Evolutionary conservation across 148 eudicot genomes (phyloP).

Genomic region (Agrostemma githago): DNA sequence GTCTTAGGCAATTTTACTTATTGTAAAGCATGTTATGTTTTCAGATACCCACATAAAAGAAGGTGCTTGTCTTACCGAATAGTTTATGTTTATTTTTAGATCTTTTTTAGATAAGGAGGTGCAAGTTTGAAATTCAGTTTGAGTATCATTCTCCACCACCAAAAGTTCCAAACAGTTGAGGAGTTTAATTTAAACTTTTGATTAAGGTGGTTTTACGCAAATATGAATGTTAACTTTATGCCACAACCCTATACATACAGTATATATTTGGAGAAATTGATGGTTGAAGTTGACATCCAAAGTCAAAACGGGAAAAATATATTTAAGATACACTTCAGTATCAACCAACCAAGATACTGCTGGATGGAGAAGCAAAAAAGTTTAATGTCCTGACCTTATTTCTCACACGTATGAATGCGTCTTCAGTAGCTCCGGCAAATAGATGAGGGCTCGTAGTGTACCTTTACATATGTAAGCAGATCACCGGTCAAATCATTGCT

Average conservation of each 20-base stretch:
- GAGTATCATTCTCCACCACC: background rate
- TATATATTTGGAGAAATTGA: background rate
- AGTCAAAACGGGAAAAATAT: background rate
- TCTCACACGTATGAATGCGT: conserved; percentile 79
- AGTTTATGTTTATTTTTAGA: no score
- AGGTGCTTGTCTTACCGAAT: background rate
- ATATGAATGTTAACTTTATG: background rate
- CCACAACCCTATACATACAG: background rate
- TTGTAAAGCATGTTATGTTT: background rate
- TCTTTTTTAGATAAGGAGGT: background rate
- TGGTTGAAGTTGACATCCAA: background rate
- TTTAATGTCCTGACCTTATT: conserved; percentile 42
- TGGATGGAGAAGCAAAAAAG: background rate
- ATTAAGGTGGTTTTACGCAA: background rate
- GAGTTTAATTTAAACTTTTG: background rate
- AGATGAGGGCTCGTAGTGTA: conserved; percentile 97
- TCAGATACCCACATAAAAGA: background rate
- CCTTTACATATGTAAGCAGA: conserved; percentile 40
- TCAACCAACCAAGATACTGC: background rate
- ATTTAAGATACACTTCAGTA: background rate
- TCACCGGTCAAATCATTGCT: conserved; percentile 13
- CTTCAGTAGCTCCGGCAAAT: conserved; percentile 68
- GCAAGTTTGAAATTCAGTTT: background rate
- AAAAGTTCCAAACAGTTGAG: background rate
- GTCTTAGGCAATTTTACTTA: background rate